Base-by-base conservation (phyloP, 306 rosid genomes). In the Fragaria iinumae region DNA sequence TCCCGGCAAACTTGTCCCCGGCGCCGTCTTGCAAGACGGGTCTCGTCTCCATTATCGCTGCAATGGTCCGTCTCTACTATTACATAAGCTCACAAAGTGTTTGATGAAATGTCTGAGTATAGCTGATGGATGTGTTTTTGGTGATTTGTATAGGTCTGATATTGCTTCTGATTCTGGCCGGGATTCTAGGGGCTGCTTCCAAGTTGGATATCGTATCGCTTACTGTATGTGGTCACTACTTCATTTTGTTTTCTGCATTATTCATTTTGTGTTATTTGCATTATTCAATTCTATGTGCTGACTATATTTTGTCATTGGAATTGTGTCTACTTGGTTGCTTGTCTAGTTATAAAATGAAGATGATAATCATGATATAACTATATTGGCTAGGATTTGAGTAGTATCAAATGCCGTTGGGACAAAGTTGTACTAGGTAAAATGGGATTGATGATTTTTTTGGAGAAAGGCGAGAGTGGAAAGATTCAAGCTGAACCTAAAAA, bases 31-130 rank as follows among this genome's bases (percentile, higher is more conserved):
- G 38, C 81, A 82, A 0, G 99, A 95, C 71, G 85, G 87, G 10
- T 76, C 92, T 71, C 96, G 93, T 73, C 91, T 96, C 69, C 89
- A 84, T 16, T 92, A 96, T 84, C 91, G 93, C 65, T 92, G 99
- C 96, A 96, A 92, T 85, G 98, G 98, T 95, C 8, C 41, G 77
- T 72, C n/a, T 52, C 71, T 57, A 6, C 52, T 59, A 8, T 17
- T 45, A 44, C 10, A 11, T 12, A 12, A 41, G 27, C 56, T 5
- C 43, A 14, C 6, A 21, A 39, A 32, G 10, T 12, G 2, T 59
- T 13, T 16, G 48, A 43, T 32, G 2, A 23, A 56, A n/a, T 62
- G 64, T 18, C 75, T 41, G 67, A 47, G 67, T 43, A 73, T 41
- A 76, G 34, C 18, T 45, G 48, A 49, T 3, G 20, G 17, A 13